A percentile compares a stretch with the other conserved stretches of the same genome.
Evolutionary conservation across 2,329 filamentous ascomycete genomes (phyloP).

Genomic region (Pseudocercospora fuligena): DNA sequence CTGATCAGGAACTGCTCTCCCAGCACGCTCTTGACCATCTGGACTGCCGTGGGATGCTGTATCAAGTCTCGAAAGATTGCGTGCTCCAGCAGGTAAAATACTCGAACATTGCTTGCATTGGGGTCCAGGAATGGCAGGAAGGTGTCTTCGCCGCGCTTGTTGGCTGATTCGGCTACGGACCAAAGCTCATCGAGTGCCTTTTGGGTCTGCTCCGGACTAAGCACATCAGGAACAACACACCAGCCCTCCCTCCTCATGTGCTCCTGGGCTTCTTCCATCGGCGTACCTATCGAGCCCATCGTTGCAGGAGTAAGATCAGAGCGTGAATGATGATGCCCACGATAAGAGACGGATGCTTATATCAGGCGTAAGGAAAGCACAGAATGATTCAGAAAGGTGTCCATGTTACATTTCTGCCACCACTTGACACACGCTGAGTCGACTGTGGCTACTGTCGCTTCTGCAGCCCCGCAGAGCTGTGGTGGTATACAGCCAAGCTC

Average conservation of each 20-base stretch:
- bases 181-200: conserved; percentile 17
- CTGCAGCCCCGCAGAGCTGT: not conserved
- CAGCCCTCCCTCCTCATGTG: conserved; percentile 15
- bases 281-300: not conserved
- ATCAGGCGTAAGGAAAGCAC: not conserved
- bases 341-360: not conserved
- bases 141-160: conserved; percentile 18
- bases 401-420: not conserved
- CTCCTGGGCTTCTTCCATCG: conserved; percentile 10
- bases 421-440: not conserved
- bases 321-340: not conserved
- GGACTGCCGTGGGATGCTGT: conserved; percentile 12
- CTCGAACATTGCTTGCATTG: conserved; percentile 13
- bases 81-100: conserved; percentile 21
- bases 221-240: conserved; percentile 21
- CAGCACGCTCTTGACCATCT: conserved; percentile 19
- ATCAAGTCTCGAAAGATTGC: conserved; percentile 16
- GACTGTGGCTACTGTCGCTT: not conserved
- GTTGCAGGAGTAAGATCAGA: not conserved
- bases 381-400: not conserved
- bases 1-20: conserved; percentile 20
- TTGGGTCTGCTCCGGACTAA: conserved; percentile 15
- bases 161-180: conserved; percentile 5
- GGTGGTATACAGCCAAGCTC: not conserved
- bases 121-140: conserved; percentile 18